These are phyloP conservation scores for Alternaria infectoria DNA, from an alignment of 2,329 filamentous ascomycete species.

Conservation along the genomic window DNA sequence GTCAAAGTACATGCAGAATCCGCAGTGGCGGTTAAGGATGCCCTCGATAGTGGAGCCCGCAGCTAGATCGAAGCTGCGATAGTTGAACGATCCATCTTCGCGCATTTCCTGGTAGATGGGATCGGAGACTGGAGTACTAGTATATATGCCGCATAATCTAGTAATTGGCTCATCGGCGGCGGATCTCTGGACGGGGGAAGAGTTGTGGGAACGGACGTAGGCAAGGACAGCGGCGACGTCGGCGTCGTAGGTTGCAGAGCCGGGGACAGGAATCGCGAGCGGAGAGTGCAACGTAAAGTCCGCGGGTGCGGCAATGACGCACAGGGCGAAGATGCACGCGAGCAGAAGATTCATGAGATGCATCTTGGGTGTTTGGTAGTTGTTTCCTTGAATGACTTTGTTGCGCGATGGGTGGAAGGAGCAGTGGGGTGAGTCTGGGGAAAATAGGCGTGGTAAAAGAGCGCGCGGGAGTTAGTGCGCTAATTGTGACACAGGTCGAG, in stretches of 20 bases:
- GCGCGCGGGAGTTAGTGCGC: background rate
- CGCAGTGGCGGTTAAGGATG: background rate
- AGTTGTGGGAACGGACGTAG: background rate
- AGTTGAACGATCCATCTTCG: too few species aligned
- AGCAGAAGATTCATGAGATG: background rate
- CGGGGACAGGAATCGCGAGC: background rate
- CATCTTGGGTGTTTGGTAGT: background rate
- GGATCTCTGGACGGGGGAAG: background rate
- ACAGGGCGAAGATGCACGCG: background rate
- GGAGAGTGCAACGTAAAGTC: background rate
- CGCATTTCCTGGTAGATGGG: too few species aligned
- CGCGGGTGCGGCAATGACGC: background rate
- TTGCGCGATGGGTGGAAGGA: background rate
- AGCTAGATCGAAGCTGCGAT: too few species aligned
- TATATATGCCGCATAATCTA: too few species aligned
- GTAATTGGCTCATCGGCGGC: background rate
- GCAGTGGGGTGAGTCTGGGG: background rate
- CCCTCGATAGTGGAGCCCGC: background rate
- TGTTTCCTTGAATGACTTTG: background rate
- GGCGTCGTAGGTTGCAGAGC: background rate
- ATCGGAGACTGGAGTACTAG: too few species aligned
- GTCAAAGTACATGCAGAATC: conserved; percentile 1
- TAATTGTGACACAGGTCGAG: background rate
- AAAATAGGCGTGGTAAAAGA: background rate
- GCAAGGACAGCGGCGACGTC: background rate